Base-by-base conservation (phyloP, 805 yeast genomes). In the Teunomyces tritomae region DNA sequence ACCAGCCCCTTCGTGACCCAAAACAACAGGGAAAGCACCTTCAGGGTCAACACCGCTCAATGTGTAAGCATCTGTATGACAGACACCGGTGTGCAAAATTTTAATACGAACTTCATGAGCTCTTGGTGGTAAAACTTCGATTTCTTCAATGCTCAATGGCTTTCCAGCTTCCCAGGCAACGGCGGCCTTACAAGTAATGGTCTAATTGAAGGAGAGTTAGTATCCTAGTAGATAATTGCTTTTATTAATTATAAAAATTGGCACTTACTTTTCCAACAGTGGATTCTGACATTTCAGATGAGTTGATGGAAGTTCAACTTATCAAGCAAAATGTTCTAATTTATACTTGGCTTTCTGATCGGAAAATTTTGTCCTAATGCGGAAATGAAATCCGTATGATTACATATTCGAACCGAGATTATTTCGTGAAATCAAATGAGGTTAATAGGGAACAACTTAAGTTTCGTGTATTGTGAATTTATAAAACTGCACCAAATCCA, bases 1-100 rank as follows among this genome's bases (percentile, higher is more conserved):
- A 63, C 99, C 99, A 34, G 97, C 96, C 71, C 97, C 97, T 71
- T 94, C 99, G 71, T 94, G 99, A 53, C 99, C 99, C 61, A 95
- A 78, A 51, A 94, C 74, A 14, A 84, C 85, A 13, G 98, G 98
- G 80, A 90, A 90, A 10, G 85, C 87, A 59, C 98, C 99, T 73
- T 94, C 99, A 47, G 98, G 94, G 69, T 94, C 99, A 48, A 75
- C 79, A 50, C 99, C 99, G 43, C 96, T 85, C 56, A 94, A 78
- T 8, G 98, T 92, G 77, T 86, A 94, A 34, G 97, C 97, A 67
- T 94, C 99, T 30, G 99, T 94, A 76, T 94, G 99, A 70, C 99
- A 94, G 34, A 94, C 96, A 66, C 97, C 99, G 28, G 97, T 87
- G 74, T 87, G 79, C 44, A 76, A 77, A 49, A 94, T 73, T 71